Evolutionary conservation across 2,329 filamentous ascomycete genomes (phyloP).

Genomic region (Alternaria sp.): DNA sequence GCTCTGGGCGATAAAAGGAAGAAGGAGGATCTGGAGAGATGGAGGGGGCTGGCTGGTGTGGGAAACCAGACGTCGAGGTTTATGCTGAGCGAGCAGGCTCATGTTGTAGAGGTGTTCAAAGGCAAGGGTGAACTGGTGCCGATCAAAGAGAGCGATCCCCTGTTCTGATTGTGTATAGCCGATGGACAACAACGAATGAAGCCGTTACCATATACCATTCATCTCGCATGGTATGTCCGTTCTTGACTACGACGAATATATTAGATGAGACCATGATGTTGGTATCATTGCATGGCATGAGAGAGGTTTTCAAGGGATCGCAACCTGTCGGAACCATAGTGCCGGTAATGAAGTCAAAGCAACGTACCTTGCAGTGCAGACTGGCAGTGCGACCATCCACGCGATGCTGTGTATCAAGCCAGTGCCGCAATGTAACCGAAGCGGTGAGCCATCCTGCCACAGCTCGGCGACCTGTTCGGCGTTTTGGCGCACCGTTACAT

Average conservation of each 20-base stretch:
- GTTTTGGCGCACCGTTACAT: not conserved
- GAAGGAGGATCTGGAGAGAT: slow-evolving; percentile 57
- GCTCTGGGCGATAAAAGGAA: slow-evolving; percentile 65
- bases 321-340: not conserved
- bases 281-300: not conserved
- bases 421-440: slow-evolving; percentile 7
- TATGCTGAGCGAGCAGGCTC: slow-evolving; percentile 62
- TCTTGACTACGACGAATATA: not conserved
- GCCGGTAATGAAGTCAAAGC: not conserved
- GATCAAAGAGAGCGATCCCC: slow-evolving; percentile 44
- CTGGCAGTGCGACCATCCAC: slow-evolving; percentile 12
- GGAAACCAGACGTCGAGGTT: slow-evolving; percentile 59
- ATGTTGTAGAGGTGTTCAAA: slow-evolving; percentile 58
- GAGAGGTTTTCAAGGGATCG: not conserved
- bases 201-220: not conserved
- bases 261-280: not conserved
- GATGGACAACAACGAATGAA: not conserved
- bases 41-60: slow-evolving; percentile 57
- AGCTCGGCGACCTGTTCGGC: slow-evolving; percentile 21
- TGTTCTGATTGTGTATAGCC: slow-evolving; percentile 12
- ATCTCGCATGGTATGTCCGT: not conserved
- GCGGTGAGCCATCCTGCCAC: slow-evolving; percentile 18
- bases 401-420: slow-evolving; percentile 7
- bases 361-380: slow-evolving; percentile 19
- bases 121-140: slow-evolving; percentile 57